Percentiles rank a stretch among this genome's conserved stretches.
Conservation (phyloP, 306 rosid genomes). For the Arachis hypogaea region DNA sequence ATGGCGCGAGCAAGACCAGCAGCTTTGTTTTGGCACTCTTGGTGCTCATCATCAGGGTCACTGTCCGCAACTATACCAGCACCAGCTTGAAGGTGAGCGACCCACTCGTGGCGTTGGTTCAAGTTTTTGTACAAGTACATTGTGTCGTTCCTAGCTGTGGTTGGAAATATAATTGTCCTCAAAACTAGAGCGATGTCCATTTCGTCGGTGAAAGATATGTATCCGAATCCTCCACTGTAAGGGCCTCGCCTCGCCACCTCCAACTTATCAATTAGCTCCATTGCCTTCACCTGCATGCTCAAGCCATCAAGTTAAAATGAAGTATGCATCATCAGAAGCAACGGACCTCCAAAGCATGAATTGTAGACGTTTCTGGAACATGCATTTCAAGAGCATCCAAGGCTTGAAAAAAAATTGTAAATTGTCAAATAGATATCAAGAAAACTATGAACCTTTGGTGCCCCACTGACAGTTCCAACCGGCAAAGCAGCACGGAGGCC, state of each 20-base stretch:
- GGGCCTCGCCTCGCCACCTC: constrained; percentile 79
- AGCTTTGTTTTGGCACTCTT: constrained; percentile 90
- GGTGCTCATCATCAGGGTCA: constrained; percentile 70
- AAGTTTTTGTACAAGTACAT: constrained; percentile 68
- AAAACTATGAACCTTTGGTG: constrained; percentile 68
- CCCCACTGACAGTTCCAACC: constrained; percentile 88
- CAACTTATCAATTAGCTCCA: constrained; percentile 78
- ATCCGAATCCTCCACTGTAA: constrained; percentile 82
- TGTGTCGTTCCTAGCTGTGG: constrained; percentile 64
- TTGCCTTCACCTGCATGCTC: constrained; percentile 76
- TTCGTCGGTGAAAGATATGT: constrained; percentile 61
- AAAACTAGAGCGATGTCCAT: constrained; percentile 88
- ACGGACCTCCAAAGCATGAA: not conserved
- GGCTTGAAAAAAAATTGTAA: constrained; percentile 19
- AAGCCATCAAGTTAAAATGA: constrained; percentile 23
- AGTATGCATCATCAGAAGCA: not conserved
- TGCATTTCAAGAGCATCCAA: no score
- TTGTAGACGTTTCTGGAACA: no score
- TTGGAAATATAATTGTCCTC: constrained; percentile 73
- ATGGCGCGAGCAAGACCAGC: constrained; percentile 88
- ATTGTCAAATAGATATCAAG: not conserved
- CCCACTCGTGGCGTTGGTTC: constrained; percentile 64
- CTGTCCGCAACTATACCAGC: constrained; percentile 93
- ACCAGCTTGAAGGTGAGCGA: constrained; percentile 85
- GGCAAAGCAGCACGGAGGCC: constrained; percentile 79